Evolutionary conservation across 2,329 filamentous ascomycete genomes (phyloP).

Genomic region (Thielaviopsis euricoi): DNA sequence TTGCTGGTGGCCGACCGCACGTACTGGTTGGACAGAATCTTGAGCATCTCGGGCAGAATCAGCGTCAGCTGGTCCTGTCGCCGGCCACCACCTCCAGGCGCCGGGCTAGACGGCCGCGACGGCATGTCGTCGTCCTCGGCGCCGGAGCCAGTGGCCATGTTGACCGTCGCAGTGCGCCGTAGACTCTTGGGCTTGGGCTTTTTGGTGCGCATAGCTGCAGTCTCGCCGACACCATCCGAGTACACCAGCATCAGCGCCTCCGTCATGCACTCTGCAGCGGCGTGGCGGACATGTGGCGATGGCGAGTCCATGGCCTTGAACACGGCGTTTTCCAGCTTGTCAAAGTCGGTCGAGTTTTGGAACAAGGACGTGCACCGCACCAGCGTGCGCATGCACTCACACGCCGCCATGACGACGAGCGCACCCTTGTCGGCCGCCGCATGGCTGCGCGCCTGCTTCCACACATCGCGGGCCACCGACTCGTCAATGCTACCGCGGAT

Average conservation of each 20-base stretch:
- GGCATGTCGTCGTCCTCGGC: constrained; percentile 58
- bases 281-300: constrained; percentile 60
- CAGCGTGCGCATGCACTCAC: constrained; percentile 61
- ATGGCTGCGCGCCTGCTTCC: constrained; percentile 74
- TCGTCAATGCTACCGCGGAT: constrained; percentile 70
- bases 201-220: constrained; percentile 39
- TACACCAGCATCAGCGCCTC: constrained; percentile 71
- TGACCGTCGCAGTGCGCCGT: constrained; percentile 38
- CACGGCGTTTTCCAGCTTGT: constrained; percentile 64
- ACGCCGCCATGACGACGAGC: constrained; percentile 63
- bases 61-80: constrained; percentile 59
- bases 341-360: constrained; percentile 76
- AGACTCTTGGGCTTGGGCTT: constrained; percentile 37
- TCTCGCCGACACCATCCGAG: constrained; percentile 33
- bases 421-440: constrained; percentile 67
- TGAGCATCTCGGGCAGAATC: constrained; percentile 61
- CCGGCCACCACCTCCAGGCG: constrained; percentile 43
- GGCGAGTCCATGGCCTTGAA: constrained; percentile 78
- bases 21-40: constrained; percentile 66
- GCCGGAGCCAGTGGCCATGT: constrained; percentile 23
- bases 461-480: constrained; percentile 68
- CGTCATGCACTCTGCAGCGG: constrained; percentile 71
- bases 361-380: constrained; percentile 63
- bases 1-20: constrained; percentile 63
- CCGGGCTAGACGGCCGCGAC: constrained; percentile 56